phyloP scores from a whole-genome alignment of 805 yeast species.

The Candida qinlingensis region DNA sequence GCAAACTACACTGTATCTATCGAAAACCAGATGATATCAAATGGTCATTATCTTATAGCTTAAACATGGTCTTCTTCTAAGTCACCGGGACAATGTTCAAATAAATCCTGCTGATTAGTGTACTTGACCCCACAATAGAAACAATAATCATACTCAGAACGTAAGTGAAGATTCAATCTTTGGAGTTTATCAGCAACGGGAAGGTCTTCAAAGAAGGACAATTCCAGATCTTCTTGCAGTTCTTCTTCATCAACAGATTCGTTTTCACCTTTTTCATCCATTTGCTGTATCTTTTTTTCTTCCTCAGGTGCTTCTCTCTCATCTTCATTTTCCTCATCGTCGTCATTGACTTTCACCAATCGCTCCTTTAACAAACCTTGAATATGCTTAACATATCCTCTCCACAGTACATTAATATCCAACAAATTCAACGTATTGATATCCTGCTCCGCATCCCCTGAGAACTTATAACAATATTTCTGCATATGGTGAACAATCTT shows the following conservation, averaged over 20 bases:
- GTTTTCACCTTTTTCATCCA: not conserved
- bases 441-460: conserved; percentile 28
- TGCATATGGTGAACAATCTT: conserved; percentile 29
- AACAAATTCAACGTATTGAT: conserved; percentile 23
- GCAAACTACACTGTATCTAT: no score
- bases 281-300: not conserved
- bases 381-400: conserved; percentile 26
- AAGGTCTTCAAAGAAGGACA: conserved; percentile 25
- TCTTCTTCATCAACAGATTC: conserved; percentile 9
- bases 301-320: not conserved
- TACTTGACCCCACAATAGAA: conserved; percentile 44
- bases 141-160: conserved; percentile 40
- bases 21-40: no score
- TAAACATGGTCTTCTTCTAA: conserved; percentile 38
- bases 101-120: conserved; percentile 33
- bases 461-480: conserved; percentile 36
- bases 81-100: conserved; percentile 44
- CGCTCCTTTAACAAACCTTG: conserved; percentile 11
- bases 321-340: conserved; percentile 9
- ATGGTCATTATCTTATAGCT: not conserved
- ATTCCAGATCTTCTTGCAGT: conserved; percentile 26
- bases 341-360: conserved; percentile 1
- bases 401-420: conserved; percentile 39
- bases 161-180: conserved; percentile 33
- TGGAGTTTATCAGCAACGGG: conserved; percentile 25